phyloP scores from a whole-genome alignment of 1,284 basidiomycete species.

The Grifola frondosa region DNA sequence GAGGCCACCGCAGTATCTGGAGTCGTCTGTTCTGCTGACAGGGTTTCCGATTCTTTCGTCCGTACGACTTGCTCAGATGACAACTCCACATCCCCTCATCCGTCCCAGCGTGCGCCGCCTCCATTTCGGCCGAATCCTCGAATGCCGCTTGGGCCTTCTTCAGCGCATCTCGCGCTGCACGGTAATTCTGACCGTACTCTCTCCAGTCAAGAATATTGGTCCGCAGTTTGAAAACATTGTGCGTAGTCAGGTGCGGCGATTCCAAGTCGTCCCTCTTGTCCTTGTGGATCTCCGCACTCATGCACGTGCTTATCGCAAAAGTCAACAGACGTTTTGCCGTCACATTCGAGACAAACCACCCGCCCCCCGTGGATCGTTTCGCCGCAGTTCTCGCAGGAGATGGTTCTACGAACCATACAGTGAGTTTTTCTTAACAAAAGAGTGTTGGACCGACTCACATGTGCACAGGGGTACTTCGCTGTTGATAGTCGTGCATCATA shows the following conservation, averaged over 20 bases:
- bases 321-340: conserved; percentile 19
- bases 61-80: no score
- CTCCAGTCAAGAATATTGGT: conserved; percentile 22
- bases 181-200: conserved; percentile 20
- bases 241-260: conserved; percentile 26
- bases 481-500: conserved; percentile 7
- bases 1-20: no score
- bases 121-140: background rate
- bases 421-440: background rate
- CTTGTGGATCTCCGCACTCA: background rate
- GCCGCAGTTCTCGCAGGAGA: conserved; percentile 21
- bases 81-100: background rate
- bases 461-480: conserved; percentile 2
- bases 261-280: conserved; percentile 22
- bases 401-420: background rate
- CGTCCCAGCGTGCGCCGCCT: background rate
- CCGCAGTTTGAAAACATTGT: conserved; percentile 31
- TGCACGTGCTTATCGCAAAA: conserved; percentile 23
- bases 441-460: conserved; percentile 2
- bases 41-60: no score
- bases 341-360: conserved; percentile 25
- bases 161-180: conserved; percentile 16
- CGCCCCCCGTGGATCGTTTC: conserved; percentile 21
- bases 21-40: no score
- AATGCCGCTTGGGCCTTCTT: conserved; percentile 19